Evolutionary conservation across 1,284 basidiomycete species (phyloP), one percentile per base, ranked within the genome.

Genomic region (Tylopilus orsonianus): DNA sequence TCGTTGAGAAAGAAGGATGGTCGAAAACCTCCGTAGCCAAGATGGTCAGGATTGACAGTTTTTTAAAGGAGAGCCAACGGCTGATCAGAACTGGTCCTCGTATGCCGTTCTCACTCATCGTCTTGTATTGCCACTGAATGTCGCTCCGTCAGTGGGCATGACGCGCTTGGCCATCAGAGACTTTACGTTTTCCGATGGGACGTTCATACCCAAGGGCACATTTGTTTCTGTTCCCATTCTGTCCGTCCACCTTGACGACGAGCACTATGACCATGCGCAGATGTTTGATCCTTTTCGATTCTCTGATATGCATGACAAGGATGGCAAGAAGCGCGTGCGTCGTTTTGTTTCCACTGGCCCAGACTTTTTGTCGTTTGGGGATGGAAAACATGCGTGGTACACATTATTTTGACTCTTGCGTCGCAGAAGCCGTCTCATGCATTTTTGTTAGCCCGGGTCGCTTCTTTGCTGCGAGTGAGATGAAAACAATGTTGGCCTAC

Each of bases 31-130:
- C 69, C 0, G 47, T 77, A 32, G 62, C 55, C 33, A 69, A 68
- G 41, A 71, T 77, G 71, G 54, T 55, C 43, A 73, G 70, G 51
- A 44, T 75, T 4, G 75, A 78, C 56, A 77, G 75, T 52, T 74
- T 78, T 56, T 20, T 78, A n/a, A 27, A 27, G 26, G 26, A 27
- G 10, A 61, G 67, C 1, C 64, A 69, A 46, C 64, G 75, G 2
- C 26, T 67, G 16, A 57, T 64, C 23, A 64, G 67, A 0, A 26
- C 67, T 14, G 53, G 48, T 33, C 14, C 52, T 16, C 16, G 71
- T 71, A 55, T 36, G 65, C 59, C 23, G 8, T 33, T 5, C 26
- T 27, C 26, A 10, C 10, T 27, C 10, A 10, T 27, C 10, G 10
- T 27, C 26, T 27, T 27, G 26, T 27, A 10, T 6, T 27, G 5